These are phyloP conservation scores for Nemania serpens DNA, from an alignment of 2,329 filamentous ascomycete genomes.

Conservation along the genomic window DNA sequence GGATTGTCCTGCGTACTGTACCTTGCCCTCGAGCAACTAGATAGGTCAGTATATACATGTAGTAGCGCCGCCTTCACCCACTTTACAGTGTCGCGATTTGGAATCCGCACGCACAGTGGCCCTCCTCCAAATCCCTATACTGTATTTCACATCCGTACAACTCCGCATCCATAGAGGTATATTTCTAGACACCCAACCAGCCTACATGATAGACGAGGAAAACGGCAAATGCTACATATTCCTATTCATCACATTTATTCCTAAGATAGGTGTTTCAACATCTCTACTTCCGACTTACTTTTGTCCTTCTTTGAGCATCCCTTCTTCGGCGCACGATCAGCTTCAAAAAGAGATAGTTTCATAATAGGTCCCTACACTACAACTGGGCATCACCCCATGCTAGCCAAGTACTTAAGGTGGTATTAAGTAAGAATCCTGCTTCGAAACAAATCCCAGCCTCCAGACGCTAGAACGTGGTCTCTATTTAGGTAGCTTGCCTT, in stretches of 20 bases:
- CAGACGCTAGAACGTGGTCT: neutral
- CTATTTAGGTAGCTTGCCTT: conserved; percentile 1
- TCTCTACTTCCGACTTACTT: neutral
- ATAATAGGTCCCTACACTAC: neutral
- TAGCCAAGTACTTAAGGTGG: conserved; percentile 10
- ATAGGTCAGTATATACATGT: neutral
- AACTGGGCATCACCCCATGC: conserved; percentile 10
- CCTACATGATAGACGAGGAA: too few relatives aligned
- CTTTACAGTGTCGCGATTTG: conserved; percentile 22
- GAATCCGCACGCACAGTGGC: conserved; percentile 22
- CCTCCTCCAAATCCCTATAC: conserved; percentile 6
- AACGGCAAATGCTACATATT: too few relatives aligned
- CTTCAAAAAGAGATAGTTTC: neutral
- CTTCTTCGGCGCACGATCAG: conserved; percentile 2
- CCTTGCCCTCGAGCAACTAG: neutral
- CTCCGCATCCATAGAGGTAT: too few relatives aligned
- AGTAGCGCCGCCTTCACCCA: neutral
- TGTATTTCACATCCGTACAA: conserved; percentile 14
- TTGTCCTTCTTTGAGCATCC: conserved; percentile 7
- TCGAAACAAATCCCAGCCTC: conserved; percentile 24
- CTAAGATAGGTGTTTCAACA: neutral
- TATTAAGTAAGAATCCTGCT: conserved; percentile 25
- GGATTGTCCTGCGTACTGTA: neutral
- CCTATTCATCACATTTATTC: too few relatives aligned
- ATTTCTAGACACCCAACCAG: neutral